phyloP scores from a whole-genome alignment of 768 basidiomycete genomes.

The Lactarius akahatsu region DNA sequence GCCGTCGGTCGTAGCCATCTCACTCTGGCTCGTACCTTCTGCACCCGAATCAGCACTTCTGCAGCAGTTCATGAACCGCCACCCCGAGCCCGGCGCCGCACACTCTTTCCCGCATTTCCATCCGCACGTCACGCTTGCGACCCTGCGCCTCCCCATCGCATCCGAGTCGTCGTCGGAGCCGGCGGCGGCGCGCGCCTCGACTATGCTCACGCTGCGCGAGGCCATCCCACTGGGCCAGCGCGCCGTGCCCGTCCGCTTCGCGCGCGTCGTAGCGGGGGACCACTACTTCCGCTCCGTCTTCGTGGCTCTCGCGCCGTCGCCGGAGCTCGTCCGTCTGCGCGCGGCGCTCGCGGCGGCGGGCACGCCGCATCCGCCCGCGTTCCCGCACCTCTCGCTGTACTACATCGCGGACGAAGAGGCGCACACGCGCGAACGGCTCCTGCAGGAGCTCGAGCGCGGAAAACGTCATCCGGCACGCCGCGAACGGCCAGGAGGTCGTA shows the following conservation, averaged over 20 bases:
- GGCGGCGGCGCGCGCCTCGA: neutral
- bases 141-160: conserved; percentile 31
- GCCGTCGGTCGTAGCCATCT: conserved; percentile 43
- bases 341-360: conserved; percentile 42
- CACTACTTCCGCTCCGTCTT: conserved; percentile 75
- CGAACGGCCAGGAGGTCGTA: conserved; percentile 31
- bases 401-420: conserved; percentile 71
- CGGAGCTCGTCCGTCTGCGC: conserved; percentile 51
- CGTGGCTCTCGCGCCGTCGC: conserved; percentile 47
- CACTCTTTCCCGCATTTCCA: conserved; percentile 60
- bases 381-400: conserved; percentile 71
- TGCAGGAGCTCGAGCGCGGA: conserved; percentile 42
- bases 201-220: conserved; percentile 39
- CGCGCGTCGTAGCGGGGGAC: conserved; percentile 53
- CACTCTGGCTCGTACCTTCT: conserved; percentile 71
- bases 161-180: neutral
- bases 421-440: conserved; percentile 51
- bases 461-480: conserved; percentile 36
- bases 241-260: conserved; percentile 48
- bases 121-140: conserved; percentile 70
- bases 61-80: conserved; percentile 46
- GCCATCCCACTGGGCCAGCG: conserved; percentile 40
- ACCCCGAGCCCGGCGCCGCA: conserved; percentile 32
- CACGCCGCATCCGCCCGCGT: conserved; percentile 51
- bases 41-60: conserved; percentile 45